A percentile compares a stretch with the other conserved stretches of the same genome.
These are phyloP conservation scores for Austropuccinia psidii DNA, from an alignment of 1,284 basidiomycete species.

Conservation along the genomic window DNA sequence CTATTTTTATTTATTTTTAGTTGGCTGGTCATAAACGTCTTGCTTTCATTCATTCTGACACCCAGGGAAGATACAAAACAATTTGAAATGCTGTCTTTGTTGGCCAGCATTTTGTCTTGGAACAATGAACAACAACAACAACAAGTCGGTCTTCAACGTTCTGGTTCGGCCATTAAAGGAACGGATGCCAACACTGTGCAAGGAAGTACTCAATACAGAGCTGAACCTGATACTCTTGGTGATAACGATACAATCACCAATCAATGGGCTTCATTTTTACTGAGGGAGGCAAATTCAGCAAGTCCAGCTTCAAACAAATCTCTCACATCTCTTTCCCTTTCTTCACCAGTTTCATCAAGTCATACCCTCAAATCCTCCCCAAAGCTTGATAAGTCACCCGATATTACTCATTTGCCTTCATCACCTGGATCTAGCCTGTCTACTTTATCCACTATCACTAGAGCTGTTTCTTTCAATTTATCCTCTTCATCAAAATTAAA, in stretches of 20 bases:
- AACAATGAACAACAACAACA: constrained; percentile 81
- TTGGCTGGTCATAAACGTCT: constrained; percentile 85
- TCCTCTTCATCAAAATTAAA: constrained; percentile 46
- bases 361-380: neutral
- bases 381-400: neutral
- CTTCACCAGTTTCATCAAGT: neutral
- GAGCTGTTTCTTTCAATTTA: constrained; percentile 47
- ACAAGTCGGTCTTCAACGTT: constrained; percentile 74
- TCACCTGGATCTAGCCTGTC: constrained; percentile 34
- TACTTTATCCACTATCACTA: constrained; percentile 25
- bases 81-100: constrained; percentile 88
- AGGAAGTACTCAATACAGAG: neutral
- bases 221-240: constrained; percentile 16
- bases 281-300: constrained; percentile 28
- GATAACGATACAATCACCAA: constrained; percentile 36
- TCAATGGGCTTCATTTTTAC: constrained; percentile 37
- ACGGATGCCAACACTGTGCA: neutral
- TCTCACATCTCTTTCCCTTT: neutral
- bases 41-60: constrained; percentile 83
- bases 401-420: constrained; percentile 1
- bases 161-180: constrained; percentile 43
- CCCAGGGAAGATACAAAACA: constrained; percentile 86
- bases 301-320: neutral
- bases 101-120: constrained; percentile 85
- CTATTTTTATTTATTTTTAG: no score